These are phyloP conservation scores for Metschnikowia drakensbergensis DNA, from an alignment of 805 yeast genomes.

Conservation along the genomic window DNA sequence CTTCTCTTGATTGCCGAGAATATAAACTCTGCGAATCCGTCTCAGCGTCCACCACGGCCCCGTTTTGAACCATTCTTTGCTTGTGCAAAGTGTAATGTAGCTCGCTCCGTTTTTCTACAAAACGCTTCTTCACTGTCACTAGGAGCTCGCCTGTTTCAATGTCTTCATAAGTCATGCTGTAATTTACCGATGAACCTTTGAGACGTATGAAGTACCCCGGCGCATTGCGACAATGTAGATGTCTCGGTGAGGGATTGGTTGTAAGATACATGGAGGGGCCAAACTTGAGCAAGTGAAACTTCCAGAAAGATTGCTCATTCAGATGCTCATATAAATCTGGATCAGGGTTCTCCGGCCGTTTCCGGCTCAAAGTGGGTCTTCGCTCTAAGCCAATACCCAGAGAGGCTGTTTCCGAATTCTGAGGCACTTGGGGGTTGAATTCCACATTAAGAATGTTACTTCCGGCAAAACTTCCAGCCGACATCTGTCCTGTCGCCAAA, in stretches of 20 bases:
- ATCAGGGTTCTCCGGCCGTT: conserved; percentile 10
- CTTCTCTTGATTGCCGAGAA: neutral
- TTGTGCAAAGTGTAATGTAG: conserved; percentile 7
- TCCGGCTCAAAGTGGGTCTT: conserved; percentile 5
- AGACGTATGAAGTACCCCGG: conserved; percentile 54
- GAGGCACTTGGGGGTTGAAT: neutral
- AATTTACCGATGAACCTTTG: conserved; percentile 1
- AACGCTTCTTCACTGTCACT: conserved; percentile 8
- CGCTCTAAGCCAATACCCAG: neutral
- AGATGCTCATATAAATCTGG: conserved; percentile 3
- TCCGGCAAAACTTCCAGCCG: neutral
- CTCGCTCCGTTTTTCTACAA: neutral
- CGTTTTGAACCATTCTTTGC: conserved; percentile 4
- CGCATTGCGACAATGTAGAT: conserved; percentile 54
- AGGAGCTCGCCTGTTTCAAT: conserved; percentile 14
- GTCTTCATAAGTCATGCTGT: conserved; percentile 15
- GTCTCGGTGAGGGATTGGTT: conserved; percentile 63
- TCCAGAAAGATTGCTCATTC: conserved; percentile 43
- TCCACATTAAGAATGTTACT: neutral
- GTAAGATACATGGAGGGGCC: conserved; percentile 57
- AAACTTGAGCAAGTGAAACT: conserved; percentile 56
- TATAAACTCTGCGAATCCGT: neutral
- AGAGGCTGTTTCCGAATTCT: neutral
- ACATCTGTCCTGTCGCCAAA: neutral
- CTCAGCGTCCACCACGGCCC: conserved; percentile 2